phyloP scores from a whole-genome alignment of 1,139 yeast species.

The Diutina neorugosa region DNA sequence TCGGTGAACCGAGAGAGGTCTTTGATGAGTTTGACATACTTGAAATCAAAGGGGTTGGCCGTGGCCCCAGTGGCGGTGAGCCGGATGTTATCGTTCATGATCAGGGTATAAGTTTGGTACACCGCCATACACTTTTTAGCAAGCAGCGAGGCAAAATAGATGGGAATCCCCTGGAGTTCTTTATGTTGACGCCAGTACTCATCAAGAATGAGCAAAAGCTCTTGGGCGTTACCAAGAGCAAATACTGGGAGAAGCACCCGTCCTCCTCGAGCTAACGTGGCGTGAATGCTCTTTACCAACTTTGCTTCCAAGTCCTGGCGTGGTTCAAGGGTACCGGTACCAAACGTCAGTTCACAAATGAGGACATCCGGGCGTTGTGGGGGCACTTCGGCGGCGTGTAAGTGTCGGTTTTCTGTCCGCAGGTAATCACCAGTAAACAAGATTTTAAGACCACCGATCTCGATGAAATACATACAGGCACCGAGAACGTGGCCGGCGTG shows the following conservation, averaged over 20 bases:
- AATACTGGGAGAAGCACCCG: conserved; percentile 87
- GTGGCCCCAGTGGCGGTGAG: conserved; percentile 47
- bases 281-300: conserved; percentile 70
- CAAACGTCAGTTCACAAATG: conserved; percentile 92
- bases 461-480: conserved; percentile 95
- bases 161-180: conserved; percentile 70
- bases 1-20: conserved; percentile 81
- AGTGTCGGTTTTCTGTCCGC: conserved; percentile 88
- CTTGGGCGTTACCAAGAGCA: conserved; percentile 96
- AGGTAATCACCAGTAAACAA: conserved; percentile 95
- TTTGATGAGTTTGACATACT: conserved; percentile 69
- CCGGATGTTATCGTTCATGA: conserved; percentile 90
- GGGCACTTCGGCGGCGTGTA: conserved; percentile 92
- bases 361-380: conserved; percentile 79
- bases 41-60: conserved; percentile 79
- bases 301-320: conserved; percentile 73
- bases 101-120: conserved; percentile 88
- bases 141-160: conserved; percentile 84
- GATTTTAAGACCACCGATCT: conserved; percentile 83
- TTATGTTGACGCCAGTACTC: conserved; percentile 87
- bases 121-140: conserved; percentile 97
- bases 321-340: conserved; percentile 95
- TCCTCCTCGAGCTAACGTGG: conserved; percentile 82
- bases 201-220: conserved; percentile 73
- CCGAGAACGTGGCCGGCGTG: conserved; percentile 99